phyloP scores from a whole-genome alignment of 202 grass and related monocot genomes.

The Dendrocalamus latiflorus region DNA sequence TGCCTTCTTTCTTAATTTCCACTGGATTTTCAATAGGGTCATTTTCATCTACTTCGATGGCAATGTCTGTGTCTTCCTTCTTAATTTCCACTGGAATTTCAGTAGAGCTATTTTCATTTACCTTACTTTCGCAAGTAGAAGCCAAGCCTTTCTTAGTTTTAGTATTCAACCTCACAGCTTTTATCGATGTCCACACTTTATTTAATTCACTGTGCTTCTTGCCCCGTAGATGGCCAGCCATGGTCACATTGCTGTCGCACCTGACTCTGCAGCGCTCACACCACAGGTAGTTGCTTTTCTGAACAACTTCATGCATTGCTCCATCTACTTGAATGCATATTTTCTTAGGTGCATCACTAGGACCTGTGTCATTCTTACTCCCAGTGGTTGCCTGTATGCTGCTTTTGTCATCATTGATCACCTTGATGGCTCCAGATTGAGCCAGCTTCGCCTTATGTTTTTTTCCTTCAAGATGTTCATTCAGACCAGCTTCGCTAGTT shows the following conservation, averaged over 20 bases:
- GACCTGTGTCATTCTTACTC: not conserved
- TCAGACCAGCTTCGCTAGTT: conserved; percentile 30
- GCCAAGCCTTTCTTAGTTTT: not conserved
- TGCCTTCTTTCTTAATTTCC: not conserved
- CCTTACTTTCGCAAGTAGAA: not conserved
- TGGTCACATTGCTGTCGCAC: conserved; percentile 33
- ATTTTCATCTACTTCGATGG: conserved; percentile 1
- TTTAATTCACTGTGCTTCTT: conserved; percentile 47
- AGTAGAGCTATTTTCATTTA: not conserved
- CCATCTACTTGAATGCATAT: conserved; percentile 48
- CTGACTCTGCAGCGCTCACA: conserved; percentile 51
- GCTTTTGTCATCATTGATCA: not conserved
- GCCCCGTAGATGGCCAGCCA: conserved; percentile 63
- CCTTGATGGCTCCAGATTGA: conserved; percentile 1
- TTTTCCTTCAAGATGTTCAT: conserved; percentile 51
- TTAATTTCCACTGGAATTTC: not conserved
- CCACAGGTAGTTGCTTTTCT: conserved; percentile 45
- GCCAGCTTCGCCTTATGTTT: conserved; percentile 40
- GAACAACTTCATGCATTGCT: conserved; percentile 50
- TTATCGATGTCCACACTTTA: conserved; percentile 36
- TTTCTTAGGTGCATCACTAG: conserved; percentile 13
- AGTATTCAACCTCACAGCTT: conserved; percentile 6
- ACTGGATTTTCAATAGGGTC: not conserved
- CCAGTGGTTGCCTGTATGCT: not conserved
- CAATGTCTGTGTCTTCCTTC: not conserved